Evolutionary conservation across 305 asterid genomes (phyloP).

Genomic region (Rubia peregrina): DNA sequence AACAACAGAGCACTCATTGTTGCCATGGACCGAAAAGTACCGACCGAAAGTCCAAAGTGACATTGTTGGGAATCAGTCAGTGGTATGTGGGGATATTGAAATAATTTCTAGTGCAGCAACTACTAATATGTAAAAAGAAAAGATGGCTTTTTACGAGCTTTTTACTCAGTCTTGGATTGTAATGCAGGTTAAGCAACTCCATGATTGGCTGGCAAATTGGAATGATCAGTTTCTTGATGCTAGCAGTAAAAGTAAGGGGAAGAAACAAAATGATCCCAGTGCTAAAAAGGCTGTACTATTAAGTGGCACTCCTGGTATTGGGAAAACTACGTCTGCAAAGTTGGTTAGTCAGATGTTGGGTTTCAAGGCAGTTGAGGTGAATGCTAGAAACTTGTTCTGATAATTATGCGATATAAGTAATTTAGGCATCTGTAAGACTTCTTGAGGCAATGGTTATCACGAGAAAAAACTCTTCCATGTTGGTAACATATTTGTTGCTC

Average conservation of each 20-base stretch:
- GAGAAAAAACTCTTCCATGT: not conserved
- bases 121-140: slow-evolving; percentile 4
- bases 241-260: slow-evolving; percentile 63
- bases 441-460: not conserved
- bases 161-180: slow-evolving; percentile 22
- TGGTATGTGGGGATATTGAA: slow-evolving; percentile 48
- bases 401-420: not conserved
- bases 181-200: slow-evolving; percentile 93
- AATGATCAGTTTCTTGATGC: slow-evolving; percentile 58
- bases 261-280: slow-evolving; percentile 75
- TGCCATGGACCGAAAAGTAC: slow-evolving; percentile 91
- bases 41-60: slow-evolving; percentile 71
- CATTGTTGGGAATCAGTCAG: slow-evolving; percentile 81
- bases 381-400: slow-evolving; percentile 10
- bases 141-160: slow-evolving; percentile 8
- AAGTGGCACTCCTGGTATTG: slow-evolving; percentile 96
- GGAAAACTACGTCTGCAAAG: slow-evolving; percentile 93
- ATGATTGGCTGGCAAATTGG: slow-evolving; percentile 86
- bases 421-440: not conserved
- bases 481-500: not conserved
- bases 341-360: slow-evolving; percentile 92
- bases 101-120: slow-evolving; percentile 15
- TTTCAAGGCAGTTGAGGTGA: slow-evolving; percentile 82
- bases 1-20: slow-evolving; percentile 32
- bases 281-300: slow-evolving; percentile 86